A percentile compares a stretch with the other conserved stretches of the same genome.
These are phyloP conservation scores for Amniculicola lignicola DNA, from an alignment of 495 filamentous ascomycete species.

Conservation along the genomic window DNA sequence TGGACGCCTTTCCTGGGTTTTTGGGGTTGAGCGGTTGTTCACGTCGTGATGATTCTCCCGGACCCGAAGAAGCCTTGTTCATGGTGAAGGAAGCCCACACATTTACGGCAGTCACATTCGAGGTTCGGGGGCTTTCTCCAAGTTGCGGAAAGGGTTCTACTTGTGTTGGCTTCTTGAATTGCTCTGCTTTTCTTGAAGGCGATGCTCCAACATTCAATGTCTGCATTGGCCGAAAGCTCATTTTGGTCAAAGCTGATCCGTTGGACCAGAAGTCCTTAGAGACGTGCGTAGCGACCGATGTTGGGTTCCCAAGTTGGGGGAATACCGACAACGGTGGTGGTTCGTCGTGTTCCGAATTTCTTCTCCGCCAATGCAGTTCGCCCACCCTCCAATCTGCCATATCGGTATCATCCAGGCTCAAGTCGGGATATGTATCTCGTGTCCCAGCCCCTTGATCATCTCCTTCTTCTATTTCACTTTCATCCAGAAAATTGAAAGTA, in stretches of 20 bases:
- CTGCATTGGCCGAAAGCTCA: background rate
- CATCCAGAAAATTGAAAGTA: background rate
- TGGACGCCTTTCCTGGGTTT: background rate
- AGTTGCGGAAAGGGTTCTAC: constrained; percentile 7
- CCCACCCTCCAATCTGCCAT: background rate
- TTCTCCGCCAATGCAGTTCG: background rate
- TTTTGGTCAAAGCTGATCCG: background rate
- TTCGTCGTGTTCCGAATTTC: background rate
- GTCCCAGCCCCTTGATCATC: background rate
- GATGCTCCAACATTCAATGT: background rate
- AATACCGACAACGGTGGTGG: constrained; percentile 10
- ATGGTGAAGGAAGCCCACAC: constrained; percentile 4
- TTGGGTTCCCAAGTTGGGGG: constrained; percentile 6
- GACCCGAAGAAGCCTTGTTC: background rate
- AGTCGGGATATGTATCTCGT: too few species aligned
- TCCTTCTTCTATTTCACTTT: constrained; percentile 7
- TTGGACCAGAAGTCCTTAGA: constrained; percentile 3
- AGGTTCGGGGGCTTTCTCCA: background rate
- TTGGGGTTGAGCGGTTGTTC: background rate
- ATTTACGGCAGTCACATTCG: background rate
- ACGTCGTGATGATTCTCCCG: background rate
- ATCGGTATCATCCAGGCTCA: background rate
- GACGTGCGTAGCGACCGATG: background rate
- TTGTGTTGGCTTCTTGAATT: background rate
- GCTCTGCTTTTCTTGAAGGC: background rate